Conservation (phyloP, 202 grass and related monocot genomes). For the Panicum virgatum region DNA sequence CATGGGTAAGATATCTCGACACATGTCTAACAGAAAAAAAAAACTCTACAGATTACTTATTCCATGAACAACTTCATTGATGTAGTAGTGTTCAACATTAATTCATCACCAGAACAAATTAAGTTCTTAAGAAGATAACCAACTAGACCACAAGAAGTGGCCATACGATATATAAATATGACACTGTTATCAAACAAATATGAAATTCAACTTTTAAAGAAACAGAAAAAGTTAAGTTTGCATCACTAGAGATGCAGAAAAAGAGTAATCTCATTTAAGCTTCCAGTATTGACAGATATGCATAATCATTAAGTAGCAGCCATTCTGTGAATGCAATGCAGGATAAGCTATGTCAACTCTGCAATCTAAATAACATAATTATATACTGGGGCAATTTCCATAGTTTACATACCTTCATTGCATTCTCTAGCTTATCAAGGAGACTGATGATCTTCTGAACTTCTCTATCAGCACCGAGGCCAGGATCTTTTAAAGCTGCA, state of each 20-base stretch:
- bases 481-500: conserved; percentile 85
- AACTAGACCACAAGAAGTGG: not conserved
- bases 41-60: not conserved
- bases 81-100: not conserved
- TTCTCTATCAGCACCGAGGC: conserved; percentile 75
- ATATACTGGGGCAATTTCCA: not conserved
- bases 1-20: not conserved
- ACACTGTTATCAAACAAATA: not conserved
- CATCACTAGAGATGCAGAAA: not conserved
- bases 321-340: not conserved
- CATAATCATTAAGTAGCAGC: conserved; percentile 7
- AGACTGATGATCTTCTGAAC: conserved; percentile 74
- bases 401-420: conserved; percentile 64
- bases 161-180: not conserved
- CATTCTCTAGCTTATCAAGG: conserved; percentile 84
- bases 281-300: conserved; percentile 10
- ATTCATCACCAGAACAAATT: not conserved
- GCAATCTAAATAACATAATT: conserved; percentile 26
- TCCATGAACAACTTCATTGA: not conserved
- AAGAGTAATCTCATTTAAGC: not conserved
- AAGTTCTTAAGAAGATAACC: not conserved
- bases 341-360: conserved; percentile 14
- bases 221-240: not conserved
- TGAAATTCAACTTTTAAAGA: not conserved
- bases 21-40: not conserved